Base-by-base conservation (phyloP, 2,329 filamentous ascomycete genomes). In the Talaromyces funiculosus region DNA sequence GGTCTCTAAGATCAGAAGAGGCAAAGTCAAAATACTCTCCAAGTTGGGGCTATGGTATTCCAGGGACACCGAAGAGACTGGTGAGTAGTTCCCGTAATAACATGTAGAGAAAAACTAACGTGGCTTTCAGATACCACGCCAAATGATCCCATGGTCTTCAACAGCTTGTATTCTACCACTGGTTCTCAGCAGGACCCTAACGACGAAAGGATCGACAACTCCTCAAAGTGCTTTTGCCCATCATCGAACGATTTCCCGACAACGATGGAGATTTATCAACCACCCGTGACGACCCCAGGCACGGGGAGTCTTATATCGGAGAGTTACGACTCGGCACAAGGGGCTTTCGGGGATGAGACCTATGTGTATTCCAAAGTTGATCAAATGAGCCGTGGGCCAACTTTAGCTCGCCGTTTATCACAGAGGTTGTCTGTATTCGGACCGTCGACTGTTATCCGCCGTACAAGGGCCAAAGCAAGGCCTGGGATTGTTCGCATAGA, bases 371-470 rank as follows among this genome's bases (percentile, higher is more conserved):
- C 29, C 9, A 40, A 40, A 14, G 18, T 47, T 33, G 9, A 49
- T 18, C 22, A n/a, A 26, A 31, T 26, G 16, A 20, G 14, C 18
- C 16, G 26, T 68, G 61, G n/a, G 64, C 72, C 8, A 67, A 67
- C 18, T 64, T 77, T 16, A 66, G 73, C 47, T 33, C 64, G 71
- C 57, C 65, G 71, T 14, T 61, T 78, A 10, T 73, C 76, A 1
- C 70, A 69, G 38, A 76, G 69, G 60, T 57, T 78, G 20, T 76
- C 75, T 3, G 68, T 69, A 26, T 76, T 78, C 64, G 72, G 72
- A 1, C 69, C 72, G 37, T 69, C 73, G 20, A 78, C 76, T 5
- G 71, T 78, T 6, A 74, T 78, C 51, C 75, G 68, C 54, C 74
- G 75, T 55, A 65, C 69, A 2, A 69, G 71, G 59, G 64, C 74